Base-by-base conservation (phyloP, 75 land plant genomes). In the Pseudotsuga menziesii region DNA sequence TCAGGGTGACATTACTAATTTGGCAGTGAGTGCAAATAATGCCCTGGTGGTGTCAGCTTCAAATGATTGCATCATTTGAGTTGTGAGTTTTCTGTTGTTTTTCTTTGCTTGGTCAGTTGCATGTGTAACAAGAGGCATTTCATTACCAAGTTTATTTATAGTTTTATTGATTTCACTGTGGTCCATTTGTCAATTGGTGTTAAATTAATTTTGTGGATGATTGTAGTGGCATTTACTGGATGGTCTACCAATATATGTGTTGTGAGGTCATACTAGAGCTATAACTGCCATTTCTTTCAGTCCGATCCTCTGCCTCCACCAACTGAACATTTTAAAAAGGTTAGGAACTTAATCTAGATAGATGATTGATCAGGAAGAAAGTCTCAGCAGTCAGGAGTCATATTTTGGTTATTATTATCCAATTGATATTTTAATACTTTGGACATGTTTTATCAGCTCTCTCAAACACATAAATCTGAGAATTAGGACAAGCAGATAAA, bases 1-100 rank as follows among this genome's bases (percentile, higher is more conserved):
- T 29, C 87, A 96, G 99, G 99, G 99, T 73, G 99, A 96, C 79
- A 96, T 96, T 57, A 96, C 99, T 58, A 97, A 96, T 75, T 76
- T 96, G 81, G 95, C 99, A 69, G 98, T 96, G 36, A 96, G 95
- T 75, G 78, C 84, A 78, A 88, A 91, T 66, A 92, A 96, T 83
- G 76, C 86, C 57, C 41, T 94, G 77, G 99, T 96, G 73, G 99
- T 97, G 77, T 96, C 99, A 58, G 89, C 99, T 72, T 94, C 99
- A 82, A 96, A 96, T 85, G 99, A 96, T 67, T 92, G 78, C 57
- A 85, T 80, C 56, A 94, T 96, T 55, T 87, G 99, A 77, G 93
- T 96, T 82, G 99, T 96, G 88, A 94, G 97, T 76, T 72, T 85
- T 2, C 19, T 32, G 4, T 41, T 52, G 36, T 20, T 60, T 27